These are phyloP conservation scores for Coleophoma cylindrospora DNA, from an alignment of 2,329 filamentous ascomycete species.

Conservation along the genomic window DNA sequence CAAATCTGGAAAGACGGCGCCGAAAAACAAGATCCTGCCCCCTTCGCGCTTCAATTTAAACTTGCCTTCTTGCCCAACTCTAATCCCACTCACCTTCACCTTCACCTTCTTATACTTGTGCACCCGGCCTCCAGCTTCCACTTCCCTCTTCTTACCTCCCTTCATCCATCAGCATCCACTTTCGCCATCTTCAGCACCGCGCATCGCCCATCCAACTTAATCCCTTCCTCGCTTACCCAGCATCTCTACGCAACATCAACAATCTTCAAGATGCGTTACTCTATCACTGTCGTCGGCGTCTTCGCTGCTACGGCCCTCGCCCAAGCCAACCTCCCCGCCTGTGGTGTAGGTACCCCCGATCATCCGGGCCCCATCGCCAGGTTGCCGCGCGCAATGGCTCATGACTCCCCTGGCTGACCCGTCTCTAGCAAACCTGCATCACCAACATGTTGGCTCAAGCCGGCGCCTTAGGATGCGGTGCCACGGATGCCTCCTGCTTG, in stretches of 20 bases:
- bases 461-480: slow-evolving; percentile 32
- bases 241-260: slow-evolving; percentile 1
- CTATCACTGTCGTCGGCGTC: slow-evolving; percentile 18
- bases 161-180: not conserved
- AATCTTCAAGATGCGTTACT: slow-evolving; percentile 24
- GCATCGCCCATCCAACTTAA: not conserved
- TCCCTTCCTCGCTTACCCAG: not conserved
- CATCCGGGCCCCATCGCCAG: not conserved
- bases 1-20: not conserved
- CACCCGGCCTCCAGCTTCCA: slow-evolving; percentile 6
- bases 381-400: not conserved
- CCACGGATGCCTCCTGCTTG: slow-evolving; percentile 33
- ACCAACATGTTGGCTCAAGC: slow-evolving; percentile 39
- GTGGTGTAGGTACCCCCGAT: slow-evolving; percentile 23
- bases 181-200: not conserved
- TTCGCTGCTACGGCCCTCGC: slow-evolving; percentile 19
- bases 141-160: not conserved
- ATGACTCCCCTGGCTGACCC: slow-evolving; percentile 11
- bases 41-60: not conserved
- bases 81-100: not conserved
- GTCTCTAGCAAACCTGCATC: slow-evolving; percentile 30
- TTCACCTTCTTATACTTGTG: not conserved
- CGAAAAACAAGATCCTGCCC: not conserved
- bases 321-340: slow-evolving; percentile 21
- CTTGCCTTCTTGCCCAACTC: not conserved